Base-by-base conservation (phyloP, 768 basidiomycete species). In the Suillus bovinus region DNA sequence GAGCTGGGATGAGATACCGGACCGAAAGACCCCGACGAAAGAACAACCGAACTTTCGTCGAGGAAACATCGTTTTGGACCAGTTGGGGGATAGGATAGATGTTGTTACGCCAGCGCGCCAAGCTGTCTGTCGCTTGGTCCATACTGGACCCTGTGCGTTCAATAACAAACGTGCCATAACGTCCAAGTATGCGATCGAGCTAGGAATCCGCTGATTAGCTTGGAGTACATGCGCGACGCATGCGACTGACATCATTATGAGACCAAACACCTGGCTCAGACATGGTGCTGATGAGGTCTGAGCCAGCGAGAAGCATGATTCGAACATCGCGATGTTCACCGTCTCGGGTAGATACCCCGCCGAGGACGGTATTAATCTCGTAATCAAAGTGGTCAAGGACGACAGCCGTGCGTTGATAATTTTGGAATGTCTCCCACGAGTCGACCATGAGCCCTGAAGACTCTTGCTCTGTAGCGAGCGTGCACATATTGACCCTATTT, bases 251-350 rank as follows among this genome's bases (percentile, higher is more conserved):
- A 83, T 99, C 97, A 63, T 86, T 82, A 70, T 95, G 89, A 60
- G 89, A 87, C 97, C 97, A 99, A 41, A 99, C 96, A 20, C 97
- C 96, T 31, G 97, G 97, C 78, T 98, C 95, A 67, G 92, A 93
- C 90, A 99, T 98, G 31, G 95, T 97, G 70, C 93, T 88, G 75
- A 99, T 99, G 69, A 99, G 81, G 77, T 99, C 97, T 13, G 93
- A 95, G n/a, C 97, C 97, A 5, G 97, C 97, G 59, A 99, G 85
- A 46, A 99, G 85, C 90, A 99, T 93, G 67, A 98, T 83, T 65
- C 88, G 88, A 66, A 92, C 88, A 71, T 83, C 79, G 64, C 89
- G 84, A 68, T 83, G 85, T 79, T 93, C 85, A 58, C 91, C 89
- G 72, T 89, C 88, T 67, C 85, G 82, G 4, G 87, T 87, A 27